Evolutionary conservation across 148 eudicot genomes (phyloP), one percentile per base, ranked within the genome.

Genomic region (Rhododendron kiyosumense): DNA sequence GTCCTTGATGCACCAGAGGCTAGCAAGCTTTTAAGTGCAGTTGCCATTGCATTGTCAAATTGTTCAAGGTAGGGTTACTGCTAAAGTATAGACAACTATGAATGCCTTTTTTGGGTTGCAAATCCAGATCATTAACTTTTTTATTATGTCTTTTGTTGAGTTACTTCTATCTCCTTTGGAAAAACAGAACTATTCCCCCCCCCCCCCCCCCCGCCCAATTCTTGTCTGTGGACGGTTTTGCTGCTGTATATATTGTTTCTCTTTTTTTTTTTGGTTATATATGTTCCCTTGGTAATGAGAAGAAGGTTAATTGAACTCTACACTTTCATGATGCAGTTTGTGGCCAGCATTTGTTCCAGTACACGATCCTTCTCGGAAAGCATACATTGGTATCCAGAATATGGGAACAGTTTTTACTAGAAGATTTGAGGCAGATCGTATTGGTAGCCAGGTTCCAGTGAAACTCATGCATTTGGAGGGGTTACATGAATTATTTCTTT

Each of bases 301-400:
- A 83, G 78, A 78, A 49, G 15, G 48, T 67, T 9, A 83, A 30
- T 87, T 43, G 63, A 71, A 79, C 18, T 85, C 10, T 63, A 69
- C 77, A 32, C 38, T 83, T 49, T 38, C 48, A 28, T 75, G n/a
- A 59, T 87, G 89, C 92, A 96, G 99, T 88, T 82, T 91, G 88
- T 96, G 99, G 99, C 99, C 99, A 85, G 95, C 99, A 87, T 96
- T 96, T 92, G 99, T 96, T 80, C 99, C 98, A 54, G 99, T 96
- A 78, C 95, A 95, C 81, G 98, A 93, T 83, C 98, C 99, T 90
- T 93, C 99, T 85, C 92, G 99, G 82, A 92, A 93, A 90, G 97
- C 99, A 61, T 94, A 91, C 79, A 96, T 95, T 73, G 99, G 99
- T 77, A 96, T 96, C 81, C 99, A 96, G 87, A 96, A 93, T 90